These are phyloP conservation scores for Conoideocrella luteorostrata DNA, from an alignment of 2,329 filamentous ascomycete species.

Conservation along the genomic window DNA sequence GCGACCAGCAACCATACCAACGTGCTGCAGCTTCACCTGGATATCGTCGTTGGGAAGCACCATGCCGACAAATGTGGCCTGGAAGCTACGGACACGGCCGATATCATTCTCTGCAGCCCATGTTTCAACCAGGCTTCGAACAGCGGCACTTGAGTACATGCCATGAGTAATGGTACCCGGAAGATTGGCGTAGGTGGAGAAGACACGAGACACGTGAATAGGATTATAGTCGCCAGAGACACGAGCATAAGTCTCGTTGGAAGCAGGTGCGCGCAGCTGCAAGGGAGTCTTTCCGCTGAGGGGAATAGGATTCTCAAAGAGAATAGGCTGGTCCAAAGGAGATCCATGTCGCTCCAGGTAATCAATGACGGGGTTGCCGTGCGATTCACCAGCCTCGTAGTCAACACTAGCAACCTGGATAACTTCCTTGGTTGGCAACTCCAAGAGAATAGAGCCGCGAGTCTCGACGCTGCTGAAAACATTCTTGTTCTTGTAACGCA, in stretches of 20 bases:
- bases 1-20: slow-evolving; percentile 94
- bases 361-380: slow-evolving; percentile 94
- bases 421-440: slow-evolving; percentile 93
- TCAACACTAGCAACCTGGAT: slow-evolving; percentile 97
- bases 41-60: slow-evolving; percentile 94
- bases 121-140: slow-evolving; percentile 92
- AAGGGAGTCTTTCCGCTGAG: slow-evolving; percentile 88
- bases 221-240: slow-evolving; percentile 99
- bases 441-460: slow-evolving; percentile 82
- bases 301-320: slow-evolving; percentile 96
- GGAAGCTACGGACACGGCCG: slow-evolving; percentile 93
- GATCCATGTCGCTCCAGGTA: slow-evolving; percentile 89
- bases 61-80: slow-evolving; percentile 96
- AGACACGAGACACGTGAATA: slow-evolving; percentile 95
- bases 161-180: slow-evolving; percentile 97
- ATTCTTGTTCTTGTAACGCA: slow-evolving; percentile 91
- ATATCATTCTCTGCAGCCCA: slow-evolving; percentile 99
- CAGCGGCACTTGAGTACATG: slow-evolving; percentile 98
- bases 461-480: slow-evolving; percentile 91
- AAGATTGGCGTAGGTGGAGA: slow-evolving; percentile 90
- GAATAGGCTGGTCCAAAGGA: slow-evolving; percentile 89
- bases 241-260: slow-evolving; percentile 95
- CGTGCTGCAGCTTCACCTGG: slow-evolving; percentile 89
- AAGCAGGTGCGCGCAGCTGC: slow-evolving; percentile 81
- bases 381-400: slow-evolving; percentile 84